Evolutionary conservation across 345 rosid species (phyloP), one percentile per base, ranked within the genome.

Genomic region (Mallotus nudiflorus): DNA sequence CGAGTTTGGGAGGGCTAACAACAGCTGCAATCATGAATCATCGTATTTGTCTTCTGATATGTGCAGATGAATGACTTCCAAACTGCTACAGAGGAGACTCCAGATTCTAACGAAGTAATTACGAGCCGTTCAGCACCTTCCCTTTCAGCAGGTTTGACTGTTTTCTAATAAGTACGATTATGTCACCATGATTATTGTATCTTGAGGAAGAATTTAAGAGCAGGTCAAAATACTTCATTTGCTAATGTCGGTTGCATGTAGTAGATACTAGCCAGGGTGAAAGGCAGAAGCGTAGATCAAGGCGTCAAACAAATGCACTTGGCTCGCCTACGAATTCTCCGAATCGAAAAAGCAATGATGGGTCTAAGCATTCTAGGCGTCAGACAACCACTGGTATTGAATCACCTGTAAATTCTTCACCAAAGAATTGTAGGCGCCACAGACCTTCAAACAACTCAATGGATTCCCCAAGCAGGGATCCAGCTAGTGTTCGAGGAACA

Each of bases 41-140:
- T 52, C 51, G 6, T 33, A 24, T 65, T 44, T 25, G 0, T 29
- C 13, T 42, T 28, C 2, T 68, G 64, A 58, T 58, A 20, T 56
- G 5, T 68, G 78, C 82, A 87, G 91, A 84, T 84, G 87, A 33
- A 60, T 60, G 85, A 73, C 52, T 79, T 73, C 27, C 68, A 78
- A 72, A 57, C 71, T 11, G 20, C 69, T 39, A 54, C 73, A 9
- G 76, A 70, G 51, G 70, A 29, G 35, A 39, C 72, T 31, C n/a
- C 63, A 0, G 69, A 57, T 69, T 40, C 82, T 29, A 9, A 22
- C 25, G 72, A 48, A 45, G 77, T 68, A 51, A 16, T 49, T 16
- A 29, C 51, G 28, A 65, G 33, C 50, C 60, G 40, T 33, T 48
- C 52, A 0, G 52, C 61, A 37, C 7, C 40, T 20, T 27, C 65